These are phyloP conservation scores for Mortierella sp. DNA, from an alignment of 371 early-diverging fungal genomes.

Conservation along the genomic window DNA sequence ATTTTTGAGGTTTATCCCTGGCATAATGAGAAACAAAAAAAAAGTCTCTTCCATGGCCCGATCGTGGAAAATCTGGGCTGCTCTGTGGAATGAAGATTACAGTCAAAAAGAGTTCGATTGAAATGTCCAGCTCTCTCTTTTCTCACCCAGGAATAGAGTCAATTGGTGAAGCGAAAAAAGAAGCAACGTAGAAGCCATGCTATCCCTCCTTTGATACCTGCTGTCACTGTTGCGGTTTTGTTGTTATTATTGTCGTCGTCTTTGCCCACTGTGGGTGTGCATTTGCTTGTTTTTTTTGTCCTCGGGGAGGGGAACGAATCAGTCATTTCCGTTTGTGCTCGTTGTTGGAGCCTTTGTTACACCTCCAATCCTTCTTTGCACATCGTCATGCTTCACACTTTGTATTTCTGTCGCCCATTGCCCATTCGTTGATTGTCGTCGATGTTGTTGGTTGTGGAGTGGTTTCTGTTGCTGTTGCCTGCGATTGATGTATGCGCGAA, in stretches of 20 bases:
- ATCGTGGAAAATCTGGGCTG: neutral
- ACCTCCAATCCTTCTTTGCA: neutral
- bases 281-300: neutral
- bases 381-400: neutral
- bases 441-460: neutral
- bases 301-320: constrained; percentile 2
- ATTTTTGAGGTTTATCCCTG: neutral
- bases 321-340: neutral
- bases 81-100: neutral
- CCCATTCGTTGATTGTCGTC: neutral
- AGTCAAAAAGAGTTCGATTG: neutral
- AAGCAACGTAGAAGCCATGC: neutral
- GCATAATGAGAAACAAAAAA: neutral
- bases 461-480: neutral
- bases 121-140: neutral
- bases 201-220: neutral
- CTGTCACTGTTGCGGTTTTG: no score
- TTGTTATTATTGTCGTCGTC: no score
- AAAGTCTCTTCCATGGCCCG: neutral
- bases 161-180: neutral
- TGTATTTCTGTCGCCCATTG: no score
- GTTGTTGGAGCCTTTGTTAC: neutral
- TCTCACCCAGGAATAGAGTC: neutral
- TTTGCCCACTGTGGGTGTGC: neutral
- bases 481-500: neutral